Evolutionary conservation across 1,284 basidiomycete species (phyloP).

Genomic region (Hemileccinum hortonii): DNA sequence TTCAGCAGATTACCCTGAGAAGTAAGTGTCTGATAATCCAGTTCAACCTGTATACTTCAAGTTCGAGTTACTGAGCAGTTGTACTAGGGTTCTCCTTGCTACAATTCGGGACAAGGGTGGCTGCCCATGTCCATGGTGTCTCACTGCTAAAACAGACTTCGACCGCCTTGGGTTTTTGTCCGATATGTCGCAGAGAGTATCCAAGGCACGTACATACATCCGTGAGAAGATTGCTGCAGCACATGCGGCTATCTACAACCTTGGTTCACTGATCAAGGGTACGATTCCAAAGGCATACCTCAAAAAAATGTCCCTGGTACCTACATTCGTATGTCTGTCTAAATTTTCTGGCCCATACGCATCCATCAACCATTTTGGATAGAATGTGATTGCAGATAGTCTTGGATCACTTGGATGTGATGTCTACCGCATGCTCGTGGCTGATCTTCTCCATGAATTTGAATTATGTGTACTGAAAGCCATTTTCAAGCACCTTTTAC

Average conservation of each 20-base stretch:
- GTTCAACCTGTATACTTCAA: background rate
- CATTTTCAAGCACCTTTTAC: slow-evolving; percentile 6
- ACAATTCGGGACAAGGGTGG: slow-evolving; percentile 16
- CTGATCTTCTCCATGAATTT: slow-evolving; percentile 17
- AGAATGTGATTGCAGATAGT: slow-evolving; percentile 36
- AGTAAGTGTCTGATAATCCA: slow-evolving; percentile 24
- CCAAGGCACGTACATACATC: background rate
- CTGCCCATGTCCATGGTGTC: slow-evolving; percentile 32
- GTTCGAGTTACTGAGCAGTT: background rate
- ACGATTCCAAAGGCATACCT: slow-evolving; percentile 15
- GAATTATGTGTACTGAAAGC: slow-evolving; percentile 6
- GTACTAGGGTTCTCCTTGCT: slow-evolving; percentile 23
- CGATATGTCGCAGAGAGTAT: slow-evolving; percentile 8
- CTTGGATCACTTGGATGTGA: slow-evolving; percentile 28
- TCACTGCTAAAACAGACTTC: slow-evolving; percentile 15
- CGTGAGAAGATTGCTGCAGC: slow-evolving; percentile 18
- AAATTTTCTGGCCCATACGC: background rate
- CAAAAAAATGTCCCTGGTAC: slow-evolving; percentile 29
- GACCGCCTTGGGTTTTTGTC: slow-evolving; percentile 17
- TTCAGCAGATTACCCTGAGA: slow-evolving; percentile 38
- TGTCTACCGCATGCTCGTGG: slow-evolving; percentile 29
- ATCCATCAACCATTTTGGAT: background rate
- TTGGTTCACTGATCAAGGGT: slow-evolving; percentile 24
- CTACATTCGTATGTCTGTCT: slow-evolving; percentile 19
- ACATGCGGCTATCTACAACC: slow-evolving; percentile 24